A percentile compares a stretch with the other conserved stretches of the same genome.
These are phyloP conservation scores for Vigna reflexopilosa DNA, from an alignment of 306 rosid genomes.

Conservation along the genomic window DNA sequence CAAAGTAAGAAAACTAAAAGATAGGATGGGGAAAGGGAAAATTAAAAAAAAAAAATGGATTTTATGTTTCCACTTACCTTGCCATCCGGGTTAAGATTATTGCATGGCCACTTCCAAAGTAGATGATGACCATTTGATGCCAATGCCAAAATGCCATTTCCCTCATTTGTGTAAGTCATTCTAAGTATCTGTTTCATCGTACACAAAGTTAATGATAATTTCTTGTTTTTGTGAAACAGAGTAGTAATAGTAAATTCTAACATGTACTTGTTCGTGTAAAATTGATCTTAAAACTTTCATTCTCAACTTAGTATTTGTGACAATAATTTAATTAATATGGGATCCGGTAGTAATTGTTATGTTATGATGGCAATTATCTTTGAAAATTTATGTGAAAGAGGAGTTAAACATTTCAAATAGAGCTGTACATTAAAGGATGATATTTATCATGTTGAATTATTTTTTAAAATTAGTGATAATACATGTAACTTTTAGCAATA, in stretches of 20 bases:
- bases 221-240: not conserved
- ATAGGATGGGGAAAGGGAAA: not conserved
- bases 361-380: not conserved
- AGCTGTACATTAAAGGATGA: not conserved
- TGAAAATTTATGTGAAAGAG: not conserved
- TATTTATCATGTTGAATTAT: not conserved
- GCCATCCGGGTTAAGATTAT: not conserved
- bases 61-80: conserved; percentile 26
- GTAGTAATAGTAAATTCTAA: not conserved
- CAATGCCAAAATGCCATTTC: conserved; percentile 51
- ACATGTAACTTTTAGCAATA: not conserved
- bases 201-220: conserved; percentile 12
- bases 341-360: not conserved
- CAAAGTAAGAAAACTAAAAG: not conserved
- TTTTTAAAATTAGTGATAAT: not conserved
- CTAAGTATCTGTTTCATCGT: conserved; percentile 44
- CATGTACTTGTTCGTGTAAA: not conserved
- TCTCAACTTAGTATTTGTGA: not conserved
- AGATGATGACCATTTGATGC: conserved; percentile 44
- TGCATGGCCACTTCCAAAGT: conserved; percentile 56
- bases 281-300: not conserved
- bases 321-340: not conserved
- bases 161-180: conserved; percentile 50
- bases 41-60: not conserved
- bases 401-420: not conserved